Evolutionary conservation across 805 yeast genomes (phyloP), one percentile per base, ranked within the genome.

Genomic region (Kuraishia ogatae): DNA sequence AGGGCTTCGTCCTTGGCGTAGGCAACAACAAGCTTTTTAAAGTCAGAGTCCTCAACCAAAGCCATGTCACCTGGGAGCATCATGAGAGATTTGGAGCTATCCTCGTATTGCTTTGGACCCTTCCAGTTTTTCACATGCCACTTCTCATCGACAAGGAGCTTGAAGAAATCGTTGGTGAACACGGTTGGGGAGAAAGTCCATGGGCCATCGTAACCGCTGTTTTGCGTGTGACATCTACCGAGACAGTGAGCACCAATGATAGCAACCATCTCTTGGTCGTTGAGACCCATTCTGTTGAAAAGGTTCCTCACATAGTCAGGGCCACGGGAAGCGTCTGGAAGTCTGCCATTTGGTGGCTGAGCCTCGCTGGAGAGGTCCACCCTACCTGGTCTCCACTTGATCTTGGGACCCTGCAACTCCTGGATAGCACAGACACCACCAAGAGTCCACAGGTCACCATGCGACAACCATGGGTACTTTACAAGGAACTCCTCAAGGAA

Each of bases 191-290:
- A 81, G 55, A 85, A 86, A 46, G 93, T 92, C 96, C 96, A 89
- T 58, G 93, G 91, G 15, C 96, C 96, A 60, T 87, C 94, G 73
- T 77, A 90, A 1, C 96, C 96, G 22, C 90, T 81, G 58, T 83
- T 80, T 59, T 77, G 67, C 56, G 64, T 63, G 60, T 78, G 82
- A 58, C 81, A 75, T 61, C 81, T 64, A 26, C 82, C 82, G 47
- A 78, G 57, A 13, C 75, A 71, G 62, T 78, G 82, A 15, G 79
- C 79, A 46, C 82, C 82, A 48, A 75, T 67, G 52, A 78, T 63
- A 49, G 73, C 71, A 21, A 77, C 81, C 57, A 76, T 71, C 60
- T 78, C 82, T 60, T 67, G 66, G 60, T 76, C 81, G 52, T 66
- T 69, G 60, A 78, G 75, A 2, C 80, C 81, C 72, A 79, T 68